Evolutionary conservation across 306 rosid species (phyloP).

Genomic region (Betula pendula): DNA sequence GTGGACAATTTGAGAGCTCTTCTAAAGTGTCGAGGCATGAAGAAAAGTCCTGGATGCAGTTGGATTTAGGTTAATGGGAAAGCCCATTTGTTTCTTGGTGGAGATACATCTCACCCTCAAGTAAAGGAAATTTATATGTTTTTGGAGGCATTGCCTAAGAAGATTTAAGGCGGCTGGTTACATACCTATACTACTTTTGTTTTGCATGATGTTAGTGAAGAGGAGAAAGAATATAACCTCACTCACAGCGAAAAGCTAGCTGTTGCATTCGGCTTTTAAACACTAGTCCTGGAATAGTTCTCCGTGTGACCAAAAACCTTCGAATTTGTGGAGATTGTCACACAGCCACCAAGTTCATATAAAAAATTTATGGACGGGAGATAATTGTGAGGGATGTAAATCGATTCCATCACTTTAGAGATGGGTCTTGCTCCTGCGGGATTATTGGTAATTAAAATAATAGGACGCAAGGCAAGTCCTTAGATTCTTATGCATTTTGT

Average conservation of each 20-base stretch:
- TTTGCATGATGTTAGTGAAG: conserved; percentile 15
- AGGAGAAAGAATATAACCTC: conserved; percentile 10
- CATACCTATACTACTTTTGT: conserved; percentile 6
- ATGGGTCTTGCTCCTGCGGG: not conserved
- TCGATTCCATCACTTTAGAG: conserved; percentile 9
- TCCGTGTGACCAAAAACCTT: conserved; percentile 14
- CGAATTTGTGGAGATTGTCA: conserved; percentile 23
- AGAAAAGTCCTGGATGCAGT: conserved; percentile 24
- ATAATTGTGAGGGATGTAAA: conserved; percentile 4
- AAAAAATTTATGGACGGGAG: conserved; percentile 1
- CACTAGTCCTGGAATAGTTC: not conserved
- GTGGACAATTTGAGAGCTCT: conserved; percentile 12
- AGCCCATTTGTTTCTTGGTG: conserved; percentile 11
- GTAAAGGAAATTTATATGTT: conserved; percentile 1
- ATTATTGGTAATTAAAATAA: conserved; percentile 9
- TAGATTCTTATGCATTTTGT: not conserved
- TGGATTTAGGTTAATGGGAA: conserved; percentile 11
- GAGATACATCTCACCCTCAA: conserved; percentile 20
- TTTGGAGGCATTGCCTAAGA: conserved; percentile 17
- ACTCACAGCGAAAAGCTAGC: conserved; percentile 15
- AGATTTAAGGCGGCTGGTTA: conserved; percentile 5
- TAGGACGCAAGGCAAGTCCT: not conserved
- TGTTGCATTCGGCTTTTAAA: conserved; percentile 6
- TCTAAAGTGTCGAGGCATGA: conserved; percentile 19
- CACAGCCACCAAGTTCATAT: not conserved